Evolutionary conservation across 2,329 filamentous ascomycete genomes (phyloP).

Genomic region (Ophiostoma perfectum): DNA sequence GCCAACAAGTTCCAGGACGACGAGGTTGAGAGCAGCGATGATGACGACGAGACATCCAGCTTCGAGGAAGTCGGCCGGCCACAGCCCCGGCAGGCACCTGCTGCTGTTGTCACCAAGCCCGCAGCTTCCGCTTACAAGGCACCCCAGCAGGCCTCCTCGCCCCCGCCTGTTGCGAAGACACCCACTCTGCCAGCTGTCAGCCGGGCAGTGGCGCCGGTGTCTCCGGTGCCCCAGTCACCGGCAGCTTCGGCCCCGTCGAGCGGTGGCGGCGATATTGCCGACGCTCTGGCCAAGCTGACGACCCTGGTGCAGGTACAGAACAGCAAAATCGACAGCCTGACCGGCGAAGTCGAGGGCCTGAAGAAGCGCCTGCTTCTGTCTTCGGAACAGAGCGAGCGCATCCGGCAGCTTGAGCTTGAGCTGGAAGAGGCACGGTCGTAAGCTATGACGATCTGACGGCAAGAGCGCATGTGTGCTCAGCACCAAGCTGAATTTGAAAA

Average conservation of each 20-base stretch:
- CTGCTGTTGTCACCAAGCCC: constrained; percentile 34
- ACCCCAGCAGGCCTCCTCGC: constrained; percentile 22
- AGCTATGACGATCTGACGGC: neutral
- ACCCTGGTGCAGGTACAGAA: constrained; percentile 71
- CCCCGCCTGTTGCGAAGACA: constrained; percentile 31
- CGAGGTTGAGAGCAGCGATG: constrained; percentile 54
- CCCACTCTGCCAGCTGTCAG: constrained; percentile 29
- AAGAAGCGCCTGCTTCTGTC: constrained; percentile 68
- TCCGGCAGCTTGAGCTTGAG: constrained; percentile 62
- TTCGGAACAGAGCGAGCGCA: constrained; percentile 62
- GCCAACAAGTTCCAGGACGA: constrained; percentile 81
- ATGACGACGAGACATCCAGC: constrained; percentile 63
- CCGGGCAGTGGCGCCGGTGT: constrained; percentile 26
- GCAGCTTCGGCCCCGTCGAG: constrained; percentile 50
- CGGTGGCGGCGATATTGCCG: constrained; percentile 15
- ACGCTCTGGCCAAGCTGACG: constrained; percentile 63
- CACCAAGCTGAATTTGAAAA: neutral
- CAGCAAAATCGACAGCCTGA: constrained; percentile 64
- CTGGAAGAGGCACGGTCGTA: constrained; percentile 58
- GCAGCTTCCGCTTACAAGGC: constrained; percentile 40
- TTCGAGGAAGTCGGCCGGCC: constrained; percentile 84
- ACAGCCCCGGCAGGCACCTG: constrained; percentile 48
- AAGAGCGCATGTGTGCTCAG: neutral
- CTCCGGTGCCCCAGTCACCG: constrained; percentile 61
- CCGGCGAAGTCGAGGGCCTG: constrained; percentile 69